Evolutionary conservation across 768 basidiomycete species (phyloP), one percentile per base, ranked within the genome.

Genomic region (Hypsizygus marmoreus): DNA sequence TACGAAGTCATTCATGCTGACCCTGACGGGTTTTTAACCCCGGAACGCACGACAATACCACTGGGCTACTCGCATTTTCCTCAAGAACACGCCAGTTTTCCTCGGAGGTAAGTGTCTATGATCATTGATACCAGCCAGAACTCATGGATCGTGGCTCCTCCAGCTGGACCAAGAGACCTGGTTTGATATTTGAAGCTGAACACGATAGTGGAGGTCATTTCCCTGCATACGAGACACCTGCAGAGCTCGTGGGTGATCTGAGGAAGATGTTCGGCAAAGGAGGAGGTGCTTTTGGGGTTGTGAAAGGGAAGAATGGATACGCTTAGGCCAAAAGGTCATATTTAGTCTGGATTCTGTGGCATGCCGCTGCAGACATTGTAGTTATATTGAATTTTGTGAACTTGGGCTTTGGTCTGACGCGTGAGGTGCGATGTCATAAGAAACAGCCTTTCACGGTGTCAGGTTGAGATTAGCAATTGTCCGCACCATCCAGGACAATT

Each of bases 41-140:
- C 25, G 30, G 45, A 48, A 30, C 40, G 17, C 12, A 48, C 48
- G n/a, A 44, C 47, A 1, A 70, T 78, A 13, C 79, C 79, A 1
- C 57, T 71, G 40, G 80, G 81, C 1, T 47, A 70, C 14, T 78
- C 74, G 0, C 64, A 64, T 37, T 81, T 81, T 51, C 78, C 79
- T 12, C 65, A 70, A 26, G 78, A 81, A 24, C 1, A 74, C 0
- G 20, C 59, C 20, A 25, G 33, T 13, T 31, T 55, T 14, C 67
- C 62, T 19, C 58, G 50, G 45, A 48, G 34, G 65, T 63, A 38
- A 29, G 62, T 46, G 43, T 31, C 41, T 31, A 19, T 0, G 12
- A 19, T 13, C 6, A 12, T 36, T 25, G 28, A 31, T 26, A 23
- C 11, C 24, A n/a, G 45, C 8, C 20, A 17, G 28, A 9, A 28